Base-by-base conservation (phyloP, 2,329 filamentous ascomycete genomes). In the Boeremia lycopersici region DNA sequence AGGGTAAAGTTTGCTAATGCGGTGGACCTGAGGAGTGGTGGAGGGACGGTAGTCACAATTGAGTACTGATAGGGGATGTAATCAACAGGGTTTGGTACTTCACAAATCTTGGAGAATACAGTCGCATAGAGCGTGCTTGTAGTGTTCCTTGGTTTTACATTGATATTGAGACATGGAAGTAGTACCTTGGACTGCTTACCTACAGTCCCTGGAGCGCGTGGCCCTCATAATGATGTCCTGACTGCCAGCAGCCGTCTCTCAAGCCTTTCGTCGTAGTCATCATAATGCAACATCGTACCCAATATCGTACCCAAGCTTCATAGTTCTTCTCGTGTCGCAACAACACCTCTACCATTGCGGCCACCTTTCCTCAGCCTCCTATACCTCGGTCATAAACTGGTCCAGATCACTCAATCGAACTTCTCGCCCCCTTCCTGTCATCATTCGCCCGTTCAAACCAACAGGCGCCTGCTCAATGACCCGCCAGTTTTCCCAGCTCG, bases 401-500 rank as follows among this genome's bases (percentile, higher is more conserved):
- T 60, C 53, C 12, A 60, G 23, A 12, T 60, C 57, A 10, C 39
- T 48, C 10, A 49, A 9, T 29, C 47, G 26, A n/a, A 54, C 42
- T 17, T 50, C 57, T 29, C 45, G 33, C 1, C 57, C 42, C 8
- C 36, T 25, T 12, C 35, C 49, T 8, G 36, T 46, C 33, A 38
- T 29, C 17, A 46, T 39, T 7, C 52, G 25, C 25, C 46, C 52
- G 3, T 42, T 42, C 19, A 39, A 13, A 1, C 41, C 52, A 8
- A 49, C 40, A n/a, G 34, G 38, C n/a, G 46, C 46, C 13, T 36
- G 46, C 41, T 55, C 52, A 2, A 55, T 11, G 1, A 54, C 34
- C 38, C 62, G 57, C 65, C 65, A 68, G 29, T 57, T 67, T 47
- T 64, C 63, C 65, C 65, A 68, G 30, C 59, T 62, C 28, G 65